Conservation (phyloP, 352 stramenopile genomes). For the Halophytophthora polymorphica region DNA sequence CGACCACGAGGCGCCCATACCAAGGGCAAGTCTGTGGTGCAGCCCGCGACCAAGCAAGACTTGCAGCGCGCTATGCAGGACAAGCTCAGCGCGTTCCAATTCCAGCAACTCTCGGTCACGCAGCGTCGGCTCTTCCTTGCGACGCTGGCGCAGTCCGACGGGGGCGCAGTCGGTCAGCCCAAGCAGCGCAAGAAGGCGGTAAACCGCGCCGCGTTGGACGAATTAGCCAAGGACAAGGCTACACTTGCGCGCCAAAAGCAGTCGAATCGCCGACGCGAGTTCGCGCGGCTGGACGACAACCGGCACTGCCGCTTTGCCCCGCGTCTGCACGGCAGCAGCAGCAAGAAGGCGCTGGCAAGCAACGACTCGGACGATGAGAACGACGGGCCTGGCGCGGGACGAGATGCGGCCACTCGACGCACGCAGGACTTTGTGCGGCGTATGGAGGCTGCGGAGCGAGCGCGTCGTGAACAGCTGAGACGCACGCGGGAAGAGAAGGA, state of each 20-base stretch:
- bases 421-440: conserved; percentile 67
- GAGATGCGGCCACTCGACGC: conserved; percentile 12
- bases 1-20: too few species aligned
- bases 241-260: conserved; percentile 30
- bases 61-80: conserved; percentile 46
- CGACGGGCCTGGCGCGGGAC: conserved; percentile 20
- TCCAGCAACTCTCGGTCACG: conserved; percentile 51
- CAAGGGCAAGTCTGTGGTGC: conserved; percentile 8
- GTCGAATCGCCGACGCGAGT: conserved; percentile 24
- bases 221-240: conserved; percentile 45
- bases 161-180: not conserved
- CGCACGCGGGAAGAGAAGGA: conserved; percentile 55
- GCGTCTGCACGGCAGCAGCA: conserved; percentile 24
- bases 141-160: conserved; percentile 31
- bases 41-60: conserved; percentile 21
- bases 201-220: conserved; percentile 42
- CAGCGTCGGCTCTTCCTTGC: conserved; percentile 61
- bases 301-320: conserved; percentile 58
- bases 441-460: conserved; percentile 69
- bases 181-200: conserved; percentile 12
- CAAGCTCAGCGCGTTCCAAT: conserved; percentile 60
- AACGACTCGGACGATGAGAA: conserved; percentile 49
- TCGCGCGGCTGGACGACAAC: conserved; percentile 55
- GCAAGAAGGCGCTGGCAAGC: conserved; percentile 8
- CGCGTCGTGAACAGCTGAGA: conserved; percentile 50